Evolutionary conservation across 2,329 filamentous ascomycete species (phyloP), one percentile per base, ranked within the genome.

Genomic region (Laburnicola sp.): DNA sequence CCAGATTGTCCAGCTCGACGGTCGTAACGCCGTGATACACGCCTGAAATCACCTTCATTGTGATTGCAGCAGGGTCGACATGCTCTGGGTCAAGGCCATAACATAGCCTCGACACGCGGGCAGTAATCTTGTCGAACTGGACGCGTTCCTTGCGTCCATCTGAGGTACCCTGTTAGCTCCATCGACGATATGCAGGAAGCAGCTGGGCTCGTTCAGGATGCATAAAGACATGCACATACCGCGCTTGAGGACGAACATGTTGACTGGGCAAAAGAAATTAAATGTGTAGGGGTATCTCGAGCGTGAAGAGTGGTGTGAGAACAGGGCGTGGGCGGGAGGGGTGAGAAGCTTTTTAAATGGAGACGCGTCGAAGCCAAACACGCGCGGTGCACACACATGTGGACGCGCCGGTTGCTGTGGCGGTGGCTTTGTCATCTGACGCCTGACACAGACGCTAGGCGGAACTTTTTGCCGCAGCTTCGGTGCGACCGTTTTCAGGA

Each of bases 51-150:
- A 99, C 94, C 79, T 97, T 99, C 80, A 96, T 92, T 53, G 94
- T 99, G 74, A 99, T 99, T 70, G 93, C 91, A 61, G 95, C 94
- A 50, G 94, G 91, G 78, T 99, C 94, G 69, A 99, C 90, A 80
- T 99, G 94, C 65, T 89, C 93, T 44, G 89, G 85, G 73, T 99
- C 94, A 52, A 99, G 87, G 62, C 93, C 93, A 76, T 99, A 99
- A 84, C 94, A 99, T 71, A 99, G 82, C 70, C 94, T 86, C 40
- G 94, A 97, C 64, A 99, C 94, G 77, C 94, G 91, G 68, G 94
- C 94, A 70, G 94, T 97, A 84, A 99, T 99, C 82, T 99, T 99
- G 83, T 99, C 94, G 81, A 99, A 99, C 76, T 99, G 94, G 61
- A 99, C 94, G 76, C 94, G 94, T 84, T 99, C 94, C 82, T 97